A percentile compares a stretch with the other conserved stretches of the same genome.
These are phyloP conservation scores for Calonectria pseudoreteaudii DNA, from an alignment of 2,329 filamentous ascomycete species.

Conservation along the genomic window DNA sequence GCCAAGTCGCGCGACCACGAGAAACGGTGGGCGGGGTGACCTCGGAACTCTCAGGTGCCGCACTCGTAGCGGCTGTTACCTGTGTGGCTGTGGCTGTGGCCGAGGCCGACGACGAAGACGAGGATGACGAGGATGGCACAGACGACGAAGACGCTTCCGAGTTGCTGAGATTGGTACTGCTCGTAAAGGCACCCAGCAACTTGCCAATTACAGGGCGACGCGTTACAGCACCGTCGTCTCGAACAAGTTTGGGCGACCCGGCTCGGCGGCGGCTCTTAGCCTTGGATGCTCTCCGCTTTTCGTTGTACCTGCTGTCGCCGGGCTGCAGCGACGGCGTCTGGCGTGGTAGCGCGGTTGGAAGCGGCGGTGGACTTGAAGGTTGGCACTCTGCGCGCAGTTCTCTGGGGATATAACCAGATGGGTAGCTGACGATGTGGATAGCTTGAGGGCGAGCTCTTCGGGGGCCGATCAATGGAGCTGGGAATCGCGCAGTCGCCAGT, in stretches of 20 bases:
- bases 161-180: not conserved
- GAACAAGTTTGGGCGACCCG: constrained; percentile 19
- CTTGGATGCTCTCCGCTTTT: constrained; percentile 28
- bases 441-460: constrained; percentile 54
- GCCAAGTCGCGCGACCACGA: constrained; percentile 22
- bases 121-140: constrained; percentile 1
- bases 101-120: constrained; percentile 2
- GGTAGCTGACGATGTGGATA: constrained; percentile 57
- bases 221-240: constrained; percentile 15
- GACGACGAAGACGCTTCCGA: not conserved
- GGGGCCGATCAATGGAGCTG: constrained; percentile 53
- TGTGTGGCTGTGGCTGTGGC: not conserved
- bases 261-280: constrained; percentile 48
- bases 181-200: constrained; percentile 22
- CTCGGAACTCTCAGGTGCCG: constrained; percentile 18
- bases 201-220: constrained; percentile 27
- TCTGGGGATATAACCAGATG: constrained; percentile 57
- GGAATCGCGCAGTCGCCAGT: constrained; percentile 42
- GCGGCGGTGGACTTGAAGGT: constrained; percentile 29
- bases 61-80: not conserved
- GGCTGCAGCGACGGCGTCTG: constrained; percentile 38
- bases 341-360: constrained; percentile 22
- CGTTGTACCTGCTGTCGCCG: constrained; percentile 16
- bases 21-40: constrained; percentile 13
- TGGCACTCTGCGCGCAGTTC: constrained; percentile 51